phyloP scores from a whole-genome alignment of 2,329 filamentous ascomycete genomes.

The Tolypocladium paradoxum region DNA sequence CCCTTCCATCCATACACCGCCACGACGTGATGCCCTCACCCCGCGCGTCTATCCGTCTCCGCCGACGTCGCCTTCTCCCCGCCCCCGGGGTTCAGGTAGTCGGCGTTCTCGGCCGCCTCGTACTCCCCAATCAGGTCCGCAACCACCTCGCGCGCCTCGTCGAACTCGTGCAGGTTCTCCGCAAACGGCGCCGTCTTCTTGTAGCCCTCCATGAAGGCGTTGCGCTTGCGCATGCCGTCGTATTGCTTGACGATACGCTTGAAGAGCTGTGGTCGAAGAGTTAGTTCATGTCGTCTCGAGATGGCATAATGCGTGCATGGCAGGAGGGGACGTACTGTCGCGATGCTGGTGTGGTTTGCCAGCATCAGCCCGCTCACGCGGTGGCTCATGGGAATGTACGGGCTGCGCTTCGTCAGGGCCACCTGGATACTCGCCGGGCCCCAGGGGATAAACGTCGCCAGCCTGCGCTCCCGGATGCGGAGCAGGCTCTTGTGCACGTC shows the following conservation, averaged over 20 bases:
- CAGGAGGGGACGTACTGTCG: conserved; percentile 50
- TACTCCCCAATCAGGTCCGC: conserved; percentile 88
- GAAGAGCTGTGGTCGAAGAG: conserved; percentile 50
- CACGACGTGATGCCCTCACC: conserved; percentile 12
- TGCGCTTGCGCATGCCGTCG: conserved; percentile 87
- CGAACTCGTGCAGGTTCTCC: conserved; percentile 87
- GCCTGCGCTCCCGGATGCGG: conserved; percentile 83
- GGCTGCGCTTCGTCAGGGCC: conserved; percentile 89
- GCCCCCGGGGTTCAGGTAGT: conserved; percentile 73
- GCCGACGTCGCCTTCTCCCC: conserved; percentile 41
- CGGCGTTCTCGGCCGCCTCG: conserved; percentile 82
- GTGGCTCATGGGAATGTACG: conserved; percentile 88
- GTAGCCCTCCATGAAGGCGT: conserved; percentile 92
- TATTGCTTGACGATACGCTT: conserved; percentile 89
- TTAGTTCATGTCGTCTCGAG: background rate
- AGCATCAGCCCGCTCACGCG: conserved; percentile 95
- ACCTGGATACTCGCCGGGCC: conserved; percentile 96
- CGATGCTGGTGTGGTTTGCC: conserved; percentile 94
- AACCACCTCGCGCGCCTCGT: conserved; percentile 86
- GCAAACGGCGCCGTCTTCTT: conserved; percentile 92
- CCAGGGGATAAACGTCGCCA: conserved; percentile 98
- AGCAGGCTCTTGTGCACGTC: conserved; percentile 97
- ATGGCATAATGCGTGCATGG: background rate
- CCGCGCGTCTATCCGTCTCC: conserved; percentile 41
- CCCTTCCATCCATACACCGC: background rate